phyloP scores from a whole-genome alignment of 129 eudicot species.

The Calendula officinalis region DNA sequence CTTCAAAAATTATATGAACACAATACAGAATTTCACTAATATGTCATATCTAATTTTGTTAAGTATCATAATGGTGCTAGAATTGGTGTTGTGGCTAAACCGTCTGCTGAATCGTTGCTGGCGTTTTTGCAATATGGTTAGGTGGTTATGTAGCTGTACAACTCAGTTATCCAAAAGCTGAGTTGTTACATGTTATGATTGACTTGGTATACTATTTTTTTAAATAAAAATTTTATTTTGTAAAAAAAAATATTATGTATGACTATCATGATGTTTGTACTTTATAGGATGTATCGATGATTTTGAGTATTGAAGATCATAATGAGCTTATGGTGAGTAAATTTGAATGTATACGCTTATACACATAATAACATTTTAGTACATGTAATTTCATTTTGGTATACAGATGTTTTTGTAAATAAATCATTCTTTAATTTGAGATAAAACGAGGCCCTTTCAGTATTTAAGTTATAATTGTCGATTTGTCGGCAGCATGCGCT shows the following conservation, averaged over 20 bases:
- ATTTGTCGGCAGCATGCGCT: no score
- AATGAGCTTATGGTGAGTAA: conserved; percentile 79
- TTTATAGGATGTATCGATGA: no score
- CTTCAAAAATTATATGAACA: conserved; percentile 25
- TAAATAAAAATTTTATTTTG: not conserved
- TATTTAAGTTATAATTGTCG: no score
- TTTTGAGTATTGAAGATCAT: conserved; percentile 88
- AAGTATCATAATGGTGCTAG: conserved; percentile 56
- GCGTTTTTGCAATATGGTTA: conserved; percentile 90
- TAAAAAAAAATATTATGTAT: no score
- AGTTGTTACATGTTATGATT: conserved; percentile 89
- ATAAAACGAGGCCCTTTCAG: no score
- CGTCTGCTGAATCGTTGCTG: conserved; percentile 93
- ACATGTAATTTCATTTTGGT: no score
- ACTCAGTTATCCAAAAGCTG: conserved; percentile 95
- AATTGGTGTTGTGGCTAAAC: conserved; percentile 94
- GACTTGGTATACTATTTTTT: conserved; percentile 57
- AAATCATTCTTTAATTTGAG: no score
- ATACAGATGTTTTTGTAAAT: no score
- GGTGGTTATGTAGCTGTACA: conserved; percentile 96
- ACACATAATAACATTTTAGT: no score
- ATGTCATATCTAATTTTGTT: not conserved
- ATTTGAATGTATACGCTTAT: no score
- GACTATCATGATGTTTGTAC: no score
- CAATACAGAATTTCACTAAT: conserved; percentile 1